Evolutionary conservation across 2,329 filamentous ascomycete species (phyloP).

Genomic region (Pyrenophora seminiperda): DNA sequence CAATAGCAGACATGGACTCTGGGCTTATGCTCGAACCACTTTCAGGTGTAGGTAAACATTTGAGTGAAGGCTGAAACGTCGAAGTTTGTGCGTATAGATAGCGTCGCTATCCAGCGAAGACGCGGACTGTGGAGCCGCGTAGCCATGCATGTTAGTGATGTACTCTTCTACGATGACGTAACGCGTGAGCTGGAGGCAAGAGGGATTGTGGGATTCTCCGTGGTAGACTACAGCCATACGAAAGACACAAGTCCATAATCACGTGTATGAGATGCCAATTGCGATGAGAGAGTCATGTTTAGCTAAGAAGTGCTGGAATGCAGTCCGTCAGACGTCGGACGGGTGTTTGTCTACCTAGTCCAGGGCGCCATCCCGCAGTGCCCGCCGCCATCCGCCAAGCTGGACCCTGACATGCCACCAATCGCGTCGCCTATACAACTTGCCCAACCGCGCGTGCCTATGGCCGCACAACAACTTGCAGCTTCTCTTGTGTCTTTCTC

Average conservation of each 20-base stretch:
- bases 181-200: constrained; percentile 5
- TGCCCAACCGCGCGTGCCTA: constrained; percentile 31
- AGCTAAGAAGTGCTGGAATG: background rate
- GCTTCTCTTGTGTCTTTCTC: constrained; percentile 6
- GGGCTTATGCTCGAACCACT: background rate
- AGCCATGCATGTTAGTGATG: constrained; percentile 11
- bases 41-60: background rate
- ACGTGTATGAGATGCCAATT: too few relatives aligned
- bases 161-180: constrained; percentile 18
- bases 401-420: constrained; percentile 24
- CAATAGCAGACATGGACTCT: too few relatives aligned
- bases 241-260: too few relatives aligned
- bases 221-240: too few relatives aligned
- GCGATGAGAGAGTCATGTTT: too few relatives aligned
- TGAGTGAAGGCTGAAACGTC: background rate
- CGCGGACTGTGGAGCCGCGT: constrained; percentile 16
- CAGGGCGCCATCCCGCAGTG: constrained; percentile 6
- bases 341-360: background rate
- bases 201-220: too few relatives aligned
- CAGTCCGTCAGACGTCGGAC: background rate
- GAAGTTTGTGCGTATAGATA: background rate
- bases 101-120: background rate
- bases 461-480: constrained; percentile 24
- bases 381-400: constrained; percentile 11
- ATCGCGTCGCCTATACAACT: constrained; percentile 27